A percentile compares a stretch with the other conserved stretches of the same genome.
These are phyloP conservation scores for Macrophomina pseudophaseolina DNA, from an alignment of 2,329 filamentous ascomycete genomes.

Conservation along the genomic window DNA sequence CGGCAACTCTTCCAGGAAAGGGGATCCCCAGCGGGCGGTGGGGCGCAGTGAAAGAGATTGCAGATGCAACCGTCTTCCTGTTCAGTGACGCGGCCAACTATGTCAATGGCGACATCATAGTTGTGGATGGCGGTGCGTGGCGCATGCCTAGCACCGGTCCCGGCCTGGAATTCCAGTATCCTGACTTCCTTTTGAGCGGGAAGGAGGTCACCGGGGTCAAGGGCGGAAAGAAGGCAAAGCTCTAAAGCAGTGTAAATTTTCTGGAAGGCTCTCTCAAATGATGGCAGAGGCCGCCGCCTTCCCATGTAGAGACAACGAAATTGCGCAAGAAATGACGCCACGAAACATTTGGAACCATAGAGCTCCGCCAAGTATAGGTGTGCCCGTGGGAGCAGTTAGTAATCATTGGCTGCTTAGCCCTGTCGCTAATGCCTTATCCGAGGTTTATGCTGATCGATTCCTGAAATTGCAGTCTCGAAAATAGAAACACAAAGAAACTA, in stretches of 20 bases:
- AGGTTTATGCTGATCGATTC: slow-evolving; percentile 9
- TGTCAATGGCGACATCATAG: slow-evolving; percentile 80
- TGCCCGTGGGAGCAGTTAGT: not conserved
- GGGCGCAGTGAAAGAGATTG: slow-evolving; percentile 84
- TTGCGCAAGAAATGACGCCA: not conserved
- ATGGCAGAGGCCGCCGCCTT: not conserved
- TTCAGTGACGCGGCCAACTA: slow-evolving; percentile 87
- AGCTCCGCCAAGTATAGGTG: slow-evolving; percentile 4
- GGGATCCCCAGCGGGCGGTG: slow-evolving; percentile 73
- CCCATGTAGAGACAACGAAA: slow-evolving; percentile 17
- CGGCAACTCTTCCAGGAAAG: slow-evolving; percentile 37
- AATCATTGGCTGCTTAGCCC: not conserved
- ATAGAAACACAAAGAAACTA: slow-evolving; percentile 2
- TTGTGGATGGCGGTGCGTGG: slow-evolving; percentile 65
- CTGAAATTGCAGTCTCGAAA: slow-evolving; percentile 13
- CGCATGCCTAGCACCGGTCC: slow-evolving; percentile 44
- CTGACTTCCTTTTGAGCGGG: slow-evolving; percentile 63
- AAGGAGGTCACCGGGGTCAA: slow-evolving; percentile 62
- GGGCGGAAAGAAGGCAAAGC: slow-evolving; percentile 62
- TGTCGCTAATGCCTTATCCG: slow-evolving; percentile 10
- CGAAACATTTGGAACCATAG: not conserved
- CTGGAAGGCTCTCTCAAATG: not conserved
- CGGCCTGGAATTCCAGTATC: slow-evolving; percentile 55
- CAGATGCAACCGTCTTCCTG: slow-evolving; percentile 87
- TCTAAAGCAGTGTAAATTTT: slow-evolving; percentile 41